Conservation (phyloP, 148 eudicot genomes). For the Rhododendron mucronatum region DNA sequence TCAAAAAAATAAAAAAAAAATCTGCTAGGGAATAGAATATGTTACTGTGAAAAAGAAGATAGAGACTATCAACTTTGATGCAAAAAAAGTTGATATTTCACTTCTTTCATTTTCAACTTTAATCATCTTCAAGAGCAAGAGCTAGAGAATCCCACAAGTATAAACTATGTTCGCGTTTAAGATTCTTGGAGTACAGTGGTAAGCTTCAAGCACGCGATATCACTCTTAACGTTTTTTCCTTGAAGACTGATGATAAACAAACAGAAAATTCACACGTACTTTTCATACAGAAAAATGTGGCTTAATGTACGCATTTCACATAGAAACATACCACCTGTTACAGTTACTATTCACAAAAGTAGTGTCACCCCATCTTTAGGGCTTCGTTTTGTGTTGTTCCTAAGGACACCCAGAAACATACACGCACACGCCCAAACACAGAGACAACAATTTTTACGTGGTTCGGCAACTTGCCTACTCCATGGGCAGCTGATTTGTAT, state of each 20-base stretch:
- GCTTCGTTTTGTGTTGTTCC: not conserved
- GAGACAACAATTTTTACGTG: not conserved
- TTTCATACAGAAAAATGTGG: not conserved
- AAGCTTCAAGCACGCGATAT: not conserved
- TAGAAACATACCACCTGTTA: not conserved
- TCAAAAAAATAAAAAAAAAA: too few relatives aligned
- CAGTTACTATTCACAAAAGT: not conserved
- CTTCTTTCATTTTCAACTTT: not conserved
- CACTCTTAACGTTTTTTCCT: not conserved
- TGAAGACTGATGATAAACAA: not conserved
- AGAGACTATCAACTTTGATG: slow-evolving; percentile 4
- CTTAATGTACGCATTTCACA: not conserved
- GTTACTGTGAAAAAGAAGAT: slow-evolving; percentile 1
- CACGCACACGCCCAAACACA: not conserved
- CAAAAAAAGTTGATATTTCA: slow-evolving; percentile 4
- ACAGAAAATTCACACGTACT: not conserved
- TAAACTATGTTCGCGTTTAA: not conserved
- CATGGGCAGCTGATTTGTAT: not conserved
- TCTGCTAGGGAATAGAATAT: slow-evolving; percentile 20
- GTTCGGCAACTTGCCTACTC: not conserved
- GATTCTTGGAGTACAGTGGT: not conserved
- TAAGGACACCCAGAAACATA: not conserved
- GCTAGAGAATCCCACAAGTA: slow-evolving; percentile 13
- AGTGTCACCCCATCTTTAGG: not conserved
- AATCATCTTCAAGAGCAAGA: slow-evolving; percentile 5